Conservation (phyloP, 1,284 basidiomycete genomes). For the Tilletiopsis washingtonensis region DNA sequence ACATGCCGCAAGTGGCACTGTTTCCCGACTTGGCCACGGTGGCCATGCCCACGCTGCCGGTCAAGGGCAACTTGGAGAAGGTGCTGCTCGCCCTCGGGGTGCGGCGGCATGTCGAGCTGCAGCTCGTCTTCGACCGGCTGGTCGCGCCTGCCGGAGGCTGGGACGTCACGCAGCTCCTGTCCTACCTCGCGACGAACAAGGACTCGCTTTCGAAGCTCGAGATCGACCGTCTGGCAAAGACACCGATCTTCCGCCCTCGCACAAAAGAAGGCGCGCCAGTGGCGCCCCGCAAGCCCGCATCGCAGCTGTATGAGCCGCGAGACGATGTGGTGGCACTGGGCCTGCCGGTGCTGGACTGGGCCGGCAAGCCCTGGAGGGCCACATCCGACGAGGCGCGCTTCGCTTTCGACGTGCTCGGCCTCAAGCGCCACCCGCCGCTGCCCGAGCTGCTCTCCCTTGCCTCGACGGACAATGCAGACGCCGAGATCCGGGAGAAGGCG, state of each 20-base stretch:
- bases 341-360: conserved; percentile 83
- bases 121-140: conserved; percentile 50
- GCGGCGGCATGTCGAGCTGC: conserved; percentile 69
- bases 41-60: conserved; percentile 58
- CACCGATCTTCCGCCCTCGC: conserved; percentile 52
- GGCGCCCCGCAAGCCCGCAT: conserved; percentile 56
- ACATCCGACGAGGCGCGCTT: conserved; percentile 61
- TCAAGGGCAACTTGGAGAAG: conserved; percentile 71
- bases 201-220: conserved; percentile 64
- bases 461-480: conserved; percentile 9
- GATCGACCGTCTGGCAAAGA: conserved; percentile 64
- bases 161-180: conserved; percentile 49
- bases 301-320: conserved; percentile 64
- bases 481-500: conserved; percentile 19
- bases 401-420: conserved; percentile 68
- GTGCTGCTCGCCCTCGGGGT: conserved; percentile 73
- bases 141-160: conserved; percentile 49
- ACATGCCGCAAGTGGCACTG: conserved; percentile 78
- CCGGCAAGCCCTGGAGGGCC: conserved; percentile 50
- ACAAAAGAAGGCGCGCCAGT: conserved; percentile 35
- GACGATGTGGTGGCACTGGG: conserved; percentile 65
- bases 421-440: conserved; percentile 66
- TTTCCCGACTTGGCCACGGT: conserved; percentile 77
- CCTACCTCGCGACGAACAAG: conserved; percentile 68
- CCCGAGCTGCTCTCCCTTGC: conserved; percentile 51